These are phyloP conservation scores for Rosa hybrid DNA, from an alignment of 331 rosid species.

Conservation along the genomic window DNA sequence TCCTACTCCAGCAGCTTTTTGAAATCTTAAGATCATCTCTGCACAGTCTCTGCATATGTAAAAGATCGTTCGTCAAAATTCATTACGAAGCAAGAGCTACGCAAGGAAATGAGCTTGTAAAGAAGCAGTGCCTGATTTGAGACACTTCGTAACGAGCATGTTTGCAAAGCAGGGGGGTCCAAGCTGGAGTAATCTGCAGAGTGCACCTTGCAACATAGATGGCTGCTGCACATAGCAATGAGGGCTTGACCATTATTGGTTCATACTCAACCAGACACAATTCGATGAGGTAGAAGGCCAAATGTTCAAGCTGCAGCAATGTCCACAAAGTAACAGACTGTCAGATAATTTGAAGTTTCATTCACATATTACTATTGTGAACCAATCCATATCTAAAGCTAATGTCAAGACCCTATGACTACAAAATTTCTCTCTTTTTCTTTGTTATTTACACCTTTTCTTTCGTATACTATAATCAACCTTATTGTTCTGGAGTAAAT, in stretches of 20 bases:
- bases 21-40: conserved; percentile 70
- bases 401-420: not conserved
- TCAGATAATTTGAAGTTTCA: conserved; percentile 21
- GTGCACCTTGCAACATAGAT: conserved; percentile 78
- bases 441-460: not conserved
- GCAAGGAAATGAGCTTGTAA: conserved; percentile 2
- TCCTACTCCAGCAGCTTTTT: conserved; percentile 59
- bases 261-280: conserved; percentile 76
- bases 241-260: conserved; percentile 72
- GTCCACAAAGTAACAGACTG: conserved; percentile 11
- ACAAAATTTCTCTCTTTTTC: not conserved
- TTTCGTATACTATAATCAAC: not conserved
- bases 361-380: not conserved
- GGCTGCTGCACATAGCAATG: conserved; percentile 86
- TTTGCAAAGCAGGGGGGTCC: conserved; percentile 75
- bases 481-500: not conserved
- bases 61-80: not conserved
- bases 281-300: conserved; percentile 75
- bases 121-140: conserved; percentile 54
- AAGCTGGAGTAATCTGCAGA: conserved; percentile 55
- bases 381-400: not conserved
- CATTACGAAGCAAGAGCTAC: not conserved
- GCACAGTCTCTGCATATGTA: conserved; percentile 55
- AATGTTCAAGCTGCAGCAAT: conserved; percentile 63
- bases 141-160: conserved; percentile 69